Evolutionary conservation across 2,329 filamentous ascomycete species (phyloP).

Genomic region (Hypomyces rosellus): DNA sequence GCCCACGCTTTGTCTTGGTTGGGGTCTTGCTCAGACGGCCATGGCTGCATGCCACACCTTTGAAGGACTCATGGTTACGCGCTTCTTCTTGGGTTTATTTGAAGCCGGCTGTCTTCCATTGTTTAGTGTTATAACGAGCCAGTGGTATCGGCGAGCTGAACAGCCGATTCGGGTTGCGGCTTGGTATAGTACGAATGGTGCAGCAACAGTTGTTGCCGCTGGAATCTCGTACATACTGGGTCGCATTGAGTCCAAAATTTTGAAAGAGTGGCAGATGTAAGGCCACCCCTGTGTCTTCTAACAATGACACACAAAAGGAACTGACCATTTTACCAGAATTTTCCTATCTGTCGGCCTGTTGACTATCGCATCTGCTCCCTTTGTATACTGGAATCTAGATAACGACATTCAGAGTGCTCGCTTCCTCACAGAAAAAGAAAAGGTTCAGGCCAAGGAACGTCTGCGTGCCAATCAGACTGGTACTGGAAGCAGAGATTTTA

Average conservation of each 20-base stretch:
- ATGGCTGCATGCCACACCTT: constrained; percentile 45
- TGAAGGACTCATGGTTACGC: constrained; percentile 39
- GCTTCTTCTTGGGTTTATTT: constrained; percentile 41
- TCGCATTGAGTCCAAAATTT: constrained; percentile 35
- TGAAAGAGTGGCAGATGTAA: constrained; percentile 21
- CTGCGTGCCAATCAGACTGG: constrained; percentile 71
- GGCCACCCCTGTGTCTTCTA: neutral
- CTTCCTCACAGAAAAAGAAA: constrained; percentile 59
- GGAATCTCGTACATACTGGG: constrained; percentile 51
- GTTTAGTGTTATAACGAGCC: constrained; percentile 40
- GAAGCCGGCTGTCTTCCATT: constrained; percentile 48
- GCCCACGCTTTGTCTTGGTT: constrained; percentile 40
- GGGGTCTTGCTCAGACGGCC: constrained; percentile 36
- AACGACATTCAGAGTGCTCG: constrained; percentile 50
- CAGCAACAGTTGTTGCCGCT: constrained; percentile 51
- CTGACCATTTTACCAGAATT: constrained; percentile 22
- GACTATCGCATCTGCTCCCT: constrained; percentile 50
- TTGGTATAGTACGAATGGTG: constrained; percentile 61
- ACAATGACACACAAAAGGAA: neutral
- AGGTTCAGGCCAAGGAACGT: constrained; percentile 61
- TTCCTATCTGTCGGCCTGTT: constrained; percentile 57
- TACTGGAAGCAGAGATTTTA: constrained; percentile 64
- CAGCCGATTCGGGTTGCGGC: constrained; percentile 57
- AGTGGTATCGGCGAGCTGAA: constrained; percentile 46
- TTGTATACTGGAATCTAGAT: constrained; percentile 55